phyloP scores from a whole-genome alignment of 345 rosid species.

The Aquilaria malaccensis region DNA sequence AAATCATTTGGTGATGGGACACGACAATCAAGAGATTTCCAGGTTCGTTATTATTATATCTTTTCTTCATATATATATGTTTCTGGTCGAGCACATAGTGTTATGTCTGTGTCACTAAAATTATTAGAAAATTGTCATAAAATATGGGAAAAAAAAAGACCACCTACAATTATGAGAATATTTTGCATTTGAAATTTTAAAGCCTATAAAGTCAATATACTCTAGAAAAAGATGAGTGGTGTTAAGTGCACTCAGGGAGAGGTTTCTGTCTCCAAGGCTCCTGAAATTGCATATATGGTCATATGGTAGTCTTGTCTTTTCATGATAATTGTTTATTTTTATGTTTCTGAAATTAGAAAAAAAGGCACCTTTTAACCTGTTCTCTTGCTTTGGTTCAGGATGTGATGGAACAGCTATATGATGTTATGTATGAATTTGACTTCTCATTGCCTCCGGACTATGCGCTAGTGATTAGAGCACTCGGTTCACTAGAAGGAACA shows the following conservation, averaged over 20 bases:
- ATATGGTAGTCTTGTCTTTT: too few species aligned
- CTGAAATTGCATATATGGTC: too few species aligned
- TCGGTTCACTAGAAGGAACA: slow-evolving; percentile 93
- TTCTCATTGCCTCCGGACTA: slow-evolving; percentile 92
- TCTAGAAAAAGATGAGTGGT: too few species aligned
- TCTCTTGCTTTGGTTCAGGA: slow-evolving; percentile 41
- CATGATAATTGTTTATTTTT: not conserved
- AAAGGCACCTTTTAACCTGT: not conserved
- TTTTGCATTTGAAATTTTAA: too few species aligned
- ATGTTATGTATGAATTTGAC: slow-evolving; percentile 86
- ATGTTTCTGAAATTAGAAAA: not conserved
- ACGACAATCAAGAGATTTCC: slow-evolving; percentile 81
- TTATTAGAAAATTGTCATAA: too few species aligned
- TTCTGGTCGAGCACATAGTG: too few species aligned
- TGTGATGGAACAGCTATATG: slow-evolving; percentile 73
- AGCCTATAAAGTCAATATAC: too few species aligned
- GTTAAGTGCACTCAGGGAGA: too few species aligned
- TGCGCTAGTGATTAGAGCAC: slow-evolving; percentile 91
- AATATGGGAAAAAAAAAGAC: too few species aligned
- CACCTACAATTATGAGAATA: too few species aligned
- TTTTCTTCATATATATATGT: not conserved
- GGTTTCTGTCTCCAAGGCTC: too few species aligned
- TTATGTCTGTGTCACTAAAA: too few species aligned
- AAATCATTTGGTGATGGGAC: slow-evolving; percentile 67
- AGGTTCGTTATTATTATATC: slow-evolving; percentile 40